Conservation (phyloP, 2,329 filamentous ascomycete genomes). For the Colletotrichum caudatum region DNA sequence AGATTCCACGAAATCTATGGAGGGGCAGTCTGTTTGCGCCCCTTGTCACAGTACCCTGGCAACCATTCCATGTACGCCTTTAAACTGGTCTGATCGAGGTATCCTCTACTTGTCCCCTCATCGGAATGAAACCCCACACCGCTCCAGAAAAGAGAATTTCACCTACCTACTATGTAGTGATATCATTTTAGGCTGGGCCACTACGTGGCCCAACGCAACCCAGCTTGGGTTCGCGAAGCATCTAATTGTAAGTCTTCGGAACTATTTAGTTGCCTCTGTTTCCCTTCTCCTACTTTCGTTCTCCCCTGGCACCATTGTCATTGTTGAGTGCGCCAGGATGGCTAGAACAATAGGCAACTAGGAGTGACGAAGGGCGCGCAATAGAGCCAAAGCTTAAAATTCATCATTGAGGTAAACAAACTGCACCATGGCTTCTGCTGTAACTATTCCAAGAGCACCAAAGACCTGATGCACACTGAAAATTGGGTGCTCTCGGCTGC, state of each 20-base stretch:
- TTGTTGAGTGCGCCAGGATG: neutral
- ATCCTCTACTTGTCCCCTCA: constrained; percentile 25
- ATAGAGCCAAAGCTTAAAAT: no score
- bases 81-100: constrained; percentile 14
- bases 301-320: neutral
- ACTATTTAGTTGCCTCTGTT: neutral
- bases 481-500: constrained; percentile 8
- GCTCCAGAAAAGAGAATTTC: constrained; percentile 31
- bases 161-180: constrained; percentile 20
- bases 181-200: constrained; percentile 29
- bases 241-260: constrained; percentile 19
- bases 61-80: constrained; percentile 8
- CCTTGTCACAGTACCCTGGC: constrained; percentile 30
- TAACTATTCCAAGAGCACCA: neutral
- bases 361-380: no score
- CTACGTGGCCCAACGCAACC: neutral
- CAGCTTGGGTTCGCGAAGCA: constrained; percentile 33
- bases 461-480: neutral
- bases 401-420: no score
- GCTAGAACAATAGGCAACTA: no score
- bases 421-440: neutral
- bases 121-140: constrained; percentile 21
- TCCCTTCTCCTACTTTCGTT: no score
- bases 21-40: constrained; percentile 22
- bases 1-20: constrained; percentile 30